Conservation (phyloP, 257 asterid genomes). For the Mentha longifolia region DNA sequence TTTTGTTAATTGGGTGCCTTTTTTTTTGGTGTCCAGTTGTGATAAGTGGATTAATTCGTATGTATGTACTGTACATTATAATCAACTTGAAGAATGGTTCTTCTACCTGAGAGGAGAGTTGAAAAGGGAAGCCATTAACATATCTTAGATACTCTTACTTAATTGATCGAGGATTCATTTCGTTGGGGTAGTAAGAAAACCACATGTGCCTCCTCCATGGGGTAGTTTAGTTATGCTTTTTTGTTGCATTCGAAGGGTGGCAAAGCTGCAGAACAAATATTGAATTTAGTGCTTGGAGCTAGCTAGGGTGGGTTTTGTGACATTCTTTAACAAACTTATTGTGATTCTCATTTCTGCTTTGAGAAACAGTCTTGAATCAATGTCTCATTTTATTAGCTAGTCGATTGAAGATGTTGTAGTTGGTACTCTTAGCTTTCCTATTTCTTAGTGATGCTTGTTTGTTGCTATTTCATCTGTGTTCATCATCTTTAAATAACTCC, state of each 20-base stretch:
- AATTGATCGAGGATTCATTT: not conserved
- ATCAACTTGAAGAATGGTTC: not conserved
- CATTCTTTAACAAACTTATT: not conserved
- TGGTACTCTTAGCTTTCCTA: not conserved
- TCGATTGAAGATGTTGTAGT: not conserved
- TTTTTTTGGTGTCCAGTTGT: not conserved
- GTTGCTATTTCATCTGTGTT: not conserved
- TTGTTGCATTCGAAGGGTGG: not conserved
- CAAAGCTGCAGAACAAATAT: not conserved
- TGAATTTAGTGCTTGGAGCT: not conserved
- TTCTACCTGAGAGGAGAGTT: not conserved
- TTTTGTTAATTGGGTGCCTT: not conserved
- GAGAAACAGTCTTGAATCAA: not conserved
- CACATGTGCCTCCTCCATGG: not conserved
- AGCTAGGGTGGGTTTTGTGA: not conserved
- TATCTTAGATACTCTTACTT: not conserved
- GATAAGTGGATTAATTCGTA: not conserved
- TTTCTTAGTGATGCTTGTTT: not conserved
- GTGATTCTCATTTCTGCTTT: not conserved
- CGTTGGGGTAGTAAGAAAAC: not conserved
- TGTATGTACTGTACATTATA: not conserved
- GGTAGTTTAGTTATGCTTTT: not conserved
- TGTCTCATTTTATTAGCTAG: not conserved
- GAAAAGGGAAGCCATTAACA: not conserved
- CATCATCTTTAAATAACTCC: not conserved